These are phyloP conservation scores for Fusarium graminum DNA, from an alignment of 2,329 filamentous ascomycete species.

Conservation along the genomic window DNA sequence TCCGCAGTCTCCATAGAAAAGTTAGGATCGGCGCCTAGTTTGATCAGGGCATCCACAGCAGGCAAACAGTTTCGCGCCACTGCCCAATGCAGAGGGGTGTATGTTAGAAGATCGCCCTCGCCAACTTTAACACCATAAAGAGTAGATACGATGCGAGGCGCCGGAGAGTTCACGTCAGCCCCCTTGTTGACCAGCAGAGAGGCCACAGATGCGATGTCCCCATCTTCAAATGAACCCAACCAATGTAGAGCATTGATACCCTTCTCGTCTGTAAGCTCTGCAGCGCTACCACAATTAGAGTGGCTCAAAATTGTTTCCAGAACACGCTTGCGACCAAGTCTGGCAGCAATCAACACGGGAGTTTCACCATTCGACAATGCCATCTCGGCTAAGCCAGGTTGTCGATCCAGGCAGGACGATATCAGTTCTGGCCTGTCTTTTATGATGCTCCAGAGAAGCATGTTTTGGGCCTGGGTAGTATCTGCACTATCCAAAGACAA, in stretches of 20 bases:
- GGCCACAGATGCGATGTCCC: not conserved
- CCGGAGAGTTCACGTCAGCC: slow-evolving; percentile 1
- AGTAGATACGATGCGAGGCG: not conserved
- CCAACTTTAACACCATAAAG: not conserved
- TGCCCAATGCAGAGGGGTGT: slow-evolving; percentile 5
- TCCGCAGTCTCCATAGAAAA: slow-evolving; percentile 6
- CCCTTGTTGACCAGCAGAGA: not conserved
- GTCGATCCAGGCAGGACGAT: not conserved
- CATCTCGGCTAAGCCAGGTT: not conserved
- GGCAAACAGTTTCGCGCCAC: not conserved
- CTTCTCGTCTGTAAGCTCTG: not conserved
- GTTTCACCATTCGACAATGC: slow-evolving; percentile 1
- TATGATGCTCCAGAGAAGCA: slow-evolving; percentile 1
- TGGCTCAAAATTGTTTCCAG: not conserved
- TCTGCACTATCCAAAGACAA: not conserved
- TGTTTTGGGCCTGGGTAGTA: not conserved
- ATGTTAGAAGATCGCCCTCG: not conserved
- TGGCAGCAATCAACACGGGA: not conserved
- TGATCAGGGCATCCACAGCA: slow-evolving; percentile 4
- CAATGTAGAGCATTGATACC: slow-evolving; percentile 5
- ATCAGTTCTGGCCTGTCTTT: not conserved
- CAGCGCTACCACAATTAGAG: not conserved
- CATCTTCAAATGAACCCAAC: slow-evolving; percentile 1
- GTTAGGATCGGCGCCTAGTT: slow-evolving; percentile 1
- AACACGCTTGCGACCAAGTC: not conserved